Evolutionary conservation across 2,329 filamentous ascomycete species (phyloP).

Genomic region (Hypoxylon sp.): DNA sequence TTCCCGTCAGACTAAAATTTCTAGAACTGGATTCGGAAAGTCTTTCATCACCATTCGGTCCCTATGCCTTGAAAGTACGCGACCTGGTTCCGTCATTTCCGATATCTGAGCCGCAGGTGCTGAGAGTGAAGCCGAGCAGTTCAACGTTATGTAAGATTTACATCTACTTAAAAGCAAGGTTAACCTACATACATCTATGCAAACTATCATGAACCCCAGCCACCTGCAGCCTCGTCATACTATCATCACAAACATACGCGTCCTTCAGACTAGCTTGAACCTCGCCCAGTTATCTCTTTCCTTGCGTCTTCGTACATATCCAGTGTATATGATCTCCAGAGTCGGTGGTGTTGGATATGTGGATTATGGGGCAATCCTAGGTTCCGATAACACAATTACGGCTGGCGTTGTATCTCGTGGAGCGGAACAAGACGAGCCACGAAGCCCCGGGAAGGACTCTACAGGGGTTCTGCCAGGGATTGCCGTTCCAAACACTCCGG

Average conservation of each 20-base stretch:
- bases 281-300: conserved; percentile 10
- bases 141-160: conserved; percentile 20
- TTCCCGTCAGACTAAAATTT: conserved; percentile 3
- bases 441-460: conserved; percentile 22
- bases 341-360: background rate
- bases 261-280: conserved; percentile 13
- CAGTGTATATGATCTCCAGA: conserved; percentile 1
- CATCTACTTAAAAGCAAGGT: background rate
- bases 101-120: background rate
- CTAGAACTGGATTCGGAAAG: conserved; percentile 20
- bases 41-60: conserved; percentile 14
- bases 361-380: conserved; percentile 22
- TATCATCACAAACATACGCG: conserved; percentile 33
- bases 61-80: conserved; percentile 6
- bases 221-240: conserved; percentile 17
- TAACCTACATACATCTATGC: background rate
- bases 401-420: conserved; percentile 26
- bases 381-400: conserved; percentile 28
- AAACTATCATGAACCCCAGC: background rate
- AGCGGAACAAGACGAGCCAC: conserved; percentile 31
- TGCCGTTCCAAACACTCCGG: conserved; percentile 40
- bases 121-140: conserved; percentile 4
- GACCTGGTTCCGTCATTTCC: conserved; percentile 9
- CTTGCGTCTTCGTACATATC: conserved; percentile 9
- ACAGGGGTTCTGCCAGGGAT: conserved; percentile 40